Conservation (phyloP, 352 stramenopile genomes). For the Phytopythium mirpurense region DNA sequence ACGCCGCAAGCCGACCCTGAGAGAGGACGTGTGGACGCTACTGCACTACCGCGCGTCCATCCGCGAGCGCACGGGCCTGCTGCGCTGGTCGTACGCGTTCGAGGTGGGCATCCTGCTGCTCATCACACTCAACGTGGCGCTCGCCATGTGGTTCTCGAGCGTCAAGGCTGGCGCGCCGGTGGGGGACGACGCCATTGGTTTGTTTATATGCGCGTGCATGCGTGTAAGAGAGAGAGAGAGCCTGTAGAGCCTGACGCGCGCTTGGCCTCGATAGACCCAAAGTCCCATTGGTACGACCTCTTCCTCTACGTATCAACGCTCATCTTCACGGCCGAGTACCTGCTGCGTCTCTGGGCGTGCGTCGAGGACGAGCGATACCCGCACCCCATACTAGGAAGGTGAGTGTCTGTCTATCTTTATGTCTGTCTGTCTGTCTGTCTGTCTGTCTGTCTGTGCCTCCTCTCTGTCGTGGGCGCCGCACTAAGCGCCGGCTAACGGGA, state of each 20-base stretch:
- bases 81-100: constrained; percentile 62
- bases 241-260: neutral
- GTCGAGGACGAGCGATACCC: constrained; percentile 67
- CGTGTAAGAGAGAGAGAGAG: neutral
- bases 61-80: constrained; percentile 43
- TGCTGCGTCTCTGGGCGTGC: constrained; percentile 75
- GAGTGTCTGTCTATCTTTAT: neutral
- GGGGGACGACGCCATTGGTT: constrained; percentile 2
- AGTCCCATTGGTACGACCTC: constrained; percentile 59
- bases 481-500: neutral
- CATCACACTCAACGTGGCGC: constrained; percentile 72
- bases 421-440: neutral
- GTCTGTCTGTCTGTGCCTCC: too few species aligned
- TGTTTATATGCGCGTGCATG: too few species aligned
- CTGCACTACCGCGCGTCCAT: constrained; percentile 72
- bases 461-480: too few species aligned
- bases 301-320: constrained; percentile 75
- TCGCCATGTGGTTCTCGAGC: constrained; percentile 63
- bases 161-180: constrained; percentile 13
- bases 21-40: constrained; percentile 66
- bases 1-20: constrained; percentile 19
- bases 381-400: constrained; percentile 52
- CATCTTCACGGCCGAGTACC: constrained; percentile 75
- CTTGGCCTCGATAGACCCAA: neutral
- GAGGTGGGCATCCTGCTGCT: constrained; percentile 65